These are phyloP conservation scores for Nectriaceae sp. DNA, from an alignment of 2,329 filamentous ascomycete species.

Conservation along the genomic window DNA sequence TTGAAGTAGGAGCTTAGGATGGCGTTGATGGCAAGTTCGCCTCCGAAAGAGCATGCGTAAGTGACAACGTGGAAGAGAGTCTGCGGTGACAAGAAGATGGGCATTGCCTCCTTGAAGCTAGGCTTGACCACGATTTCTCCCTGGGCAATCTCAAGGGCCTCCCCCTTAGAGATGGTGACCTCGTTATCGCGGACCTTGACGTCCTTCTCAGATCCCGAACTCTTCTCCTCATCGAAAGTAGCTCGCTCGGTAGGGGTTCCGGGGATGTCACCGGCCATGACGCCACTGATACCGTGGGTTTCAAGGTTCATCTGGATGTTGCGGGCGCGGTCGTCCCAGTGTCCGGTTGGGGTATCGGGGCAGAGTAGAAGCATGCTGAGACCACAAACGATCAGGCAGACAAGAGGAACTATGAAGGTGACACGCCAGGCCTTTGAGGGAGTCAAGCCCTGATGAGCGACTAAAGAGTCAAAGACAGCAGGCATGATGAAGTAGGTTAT, in stretches of 20 bases:
- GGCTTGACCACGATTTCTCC: conserved; percentile 59
- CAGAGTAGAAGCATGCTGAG: conserved; percentile 72
- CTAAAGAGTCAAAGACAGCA: conserved; percentile 79
- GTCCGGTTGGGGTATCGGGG: conserved; percentile 80
- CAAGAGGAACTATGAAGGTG: conserved; percentile 80
- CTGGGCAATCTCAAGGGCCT: conserved; percentile 56
- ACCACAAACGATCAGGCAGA: conserved; percentile 69
- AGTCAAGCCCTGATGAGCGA: conserved; percentile 57
- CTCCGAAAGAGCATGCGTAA: conserved; percentile 66
- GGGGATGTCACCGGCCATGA: conserved; percentile 45
- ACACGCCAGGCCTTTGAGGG: conserved; percentile 79
- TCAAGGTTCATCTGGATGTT: conserved; percentile 56
- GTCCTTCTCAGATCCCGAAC: conserved; percentile 37
- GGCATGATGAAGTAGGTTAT: conserved; percentile 90
- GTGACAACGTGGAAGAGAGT: conserved; percentile 56
- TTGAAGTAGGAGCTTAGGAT: conserved; percentile 61
- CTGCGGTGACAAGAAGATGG: conserved; percentile 53
- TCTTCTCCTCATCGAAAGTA: conserved; percentile 35
- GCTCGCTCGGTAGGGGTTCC: conserved; percentile 46
- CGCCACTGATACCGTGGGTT: conserved; percentile 42
- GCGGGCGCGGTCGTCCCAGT: conserved; percentile 73
- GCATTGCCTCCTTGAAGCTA: conserved; percentile 48
- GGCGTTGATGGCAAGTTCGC: conserved; percentile 61
- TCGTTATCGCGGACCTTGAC: conserved; percentile 43
- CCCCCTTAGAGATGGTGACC: conserved; percentile 47